Evolutionary conservation across 768 basidiomycete species (phyloP).

Genomic region (Kwoniella europaea): DNA sequence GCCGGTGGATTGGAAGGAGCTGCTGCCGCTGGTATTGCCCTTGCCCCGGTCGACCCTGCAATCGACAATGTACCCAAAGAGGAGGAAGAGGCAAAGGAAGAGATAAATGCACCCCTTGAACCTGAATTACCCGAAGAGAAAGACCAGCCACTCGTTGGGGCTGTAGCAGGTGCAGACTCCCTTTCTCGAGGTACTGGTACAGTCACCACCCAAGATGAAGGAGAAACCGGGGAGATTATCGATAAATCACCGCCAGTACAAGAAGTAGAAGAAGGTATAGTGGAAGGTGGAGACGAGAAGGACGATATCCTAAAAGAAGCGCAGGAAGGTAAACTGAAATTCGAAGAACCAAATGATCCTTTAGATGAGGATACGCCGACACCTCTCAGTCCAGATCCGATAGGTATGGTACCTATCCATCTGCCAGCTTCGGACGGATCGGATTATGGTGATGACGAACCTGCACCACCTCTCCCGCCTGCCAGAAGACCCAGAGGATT

Average conservation of each 20-base stretch:
- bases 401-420: slow-evolving; percentile 42
- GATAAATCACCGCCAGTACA: slow-evolving; percentile 23
- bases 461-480: slow-evolving; percentile 40
- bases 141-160: slow-evolving; percentile 29
- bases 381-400: slow-evolving; percentile 13
- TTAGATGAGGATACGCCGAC: slow-evolving; percentile 8
- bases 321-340: slow-evolving; percentile 24
- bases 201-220: slow-evolving; percentile 6
- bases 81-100: slow-evolving; percentile 12
- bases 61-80: background rate
- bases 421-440: slow-evolving; percentile 34
- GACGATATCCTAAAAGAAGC: slow-evolving; percentile 39
- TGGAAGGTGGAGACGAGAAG: slow-evolving; percentile 40
- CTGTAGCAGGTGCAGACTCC: slow-evolving; percentile 27
- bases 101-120: background rate
- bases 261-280: slow-evolving; percentile 38
- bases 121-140: slow-evolving; percentile 4
- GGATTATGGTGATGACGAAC: slow-evolving; percentile 22
- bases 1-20: slow-evolving; percentile 53
- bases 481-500: slow-evolving; percentile 21
- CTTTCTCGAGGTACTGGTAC: slow-evolving; percentile 24
- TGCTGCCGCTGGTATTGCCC: slow-evolving; percentile 54
- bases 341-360: slow-evolving; percentile 7
- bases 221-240: slow-evolving; percentile 31
- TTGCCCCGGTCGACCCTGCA: slow-evolving; percentile 30